These are phyloP conservation scores for Trichophyton benhamiae DNA, from an alignment of 2,329 filamentous ascomycete genomes.

Conservation along the genomic window DNA sequence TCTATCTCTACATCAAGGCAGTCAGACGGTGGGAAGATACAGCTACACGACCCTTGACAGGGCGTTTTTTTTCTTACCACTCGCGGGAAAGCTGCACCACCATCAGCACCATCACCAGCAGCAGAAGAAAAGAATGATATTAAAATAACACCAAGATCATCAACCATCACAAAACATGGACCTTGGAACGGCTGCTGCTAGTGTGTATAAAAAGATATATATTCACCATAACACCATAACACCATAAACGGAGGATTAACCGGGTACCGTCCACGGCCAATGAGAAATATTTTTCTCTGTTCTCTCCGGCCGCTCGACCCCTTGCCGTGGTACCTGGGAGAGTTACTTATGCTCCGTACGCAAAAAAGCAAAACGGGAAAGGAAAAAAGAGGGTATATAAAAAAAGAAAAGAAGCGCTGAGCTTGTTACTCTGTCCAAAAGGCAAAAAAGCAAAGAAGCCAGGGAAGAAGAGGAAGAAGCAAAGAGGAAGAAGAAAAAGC, in stretches of 20 bases:
- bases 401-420: neutral
- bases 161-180: neutral
- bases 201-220: neutral
- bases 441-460: neutral
- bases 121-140: neutral
- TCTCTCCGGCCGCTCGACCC: neutral
- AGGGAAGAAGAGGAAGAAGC: neutral
- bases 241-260: constrained; percentile 1
- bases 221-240: neutral
- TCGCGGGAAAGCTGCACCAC: too few relatives aligned
- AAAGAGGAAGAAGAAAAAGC: neutral
- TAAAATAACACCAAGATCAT: neutral
- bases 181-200: neutral
- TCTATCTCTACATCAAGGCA: neutral
- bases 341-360: neutral
- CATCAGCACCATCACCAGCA: too few relatives aligned
- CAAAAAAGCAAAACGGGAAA: neutral
- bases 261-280: neutral
- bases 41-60: neutral
- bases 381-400: neutral
- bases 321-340: neutral
- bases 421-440: neutral
- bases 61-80: neutral
- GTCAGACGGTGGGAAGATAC: neutral
- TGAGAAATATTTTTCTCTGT: neutral